Base-by-base conservation (phyloP, 495 filamentous ascomycete genomes). In the Melanomma pulvis-pyrius region DNA sequence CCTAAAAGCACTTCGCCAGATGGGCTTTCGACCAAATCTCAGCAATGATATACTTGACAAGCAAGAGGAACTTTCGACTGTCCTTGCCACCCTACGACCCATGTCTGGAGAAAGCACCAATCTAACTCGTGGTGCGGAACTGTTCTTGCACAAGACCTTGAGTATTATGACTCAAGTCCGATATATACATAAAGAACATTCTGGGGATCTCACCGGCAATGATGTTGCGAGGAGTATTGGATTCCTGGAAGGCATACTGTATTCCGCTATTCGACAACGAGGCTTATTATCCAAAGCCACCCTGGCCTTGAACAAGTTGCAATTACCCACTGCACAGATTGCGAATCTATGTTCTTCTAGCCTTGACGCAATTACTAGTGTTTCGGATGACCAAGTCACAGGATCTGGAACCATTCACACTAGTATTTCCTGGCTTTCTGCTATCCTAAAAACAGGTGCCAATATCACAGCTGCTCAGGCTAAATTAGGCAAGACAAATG, bases 1-100 rank as follows among this genome's bases (percentile, higher is more conserved):
- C 0, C 78, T 99, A 59, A 91, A 89, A 71, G 83, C 83, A 7
- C 76, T 97, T 1, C 86, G 91, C 24, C 83, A 88, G 25, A 97
- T 98, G 92, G 96, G 96, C 21, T 84, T 98, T 61, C 88, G 88
- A 69, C 85, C 86, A 15, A 96, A 92, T 73, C 80, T 93, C 22
- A 84, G 88, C 63, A 83, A 81, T 29, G 85, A 87, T 65, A 74
- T 86, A 48, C 81, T 97, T 9, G 82, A 82, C 32, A 84, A 85
- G 44, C 96, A 99, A 76, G 80, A 82, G 32, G 87, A 89, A 4
- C 79, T 90, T 13, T 80, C 88, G 13, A 80, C 83, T 22, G 81
- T 97, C 0, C 81, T 98, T 13, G 69, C 75, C 1, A 54, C 26
- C 1, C 17, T 65, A 80, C 87, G 54, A 81, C 76, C 3, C 78